These are phyloP conservation scores for Biscutella auriculata DNA, from an alignment of 441 rosid genomes.

Conservation along the genomic window DNA sequence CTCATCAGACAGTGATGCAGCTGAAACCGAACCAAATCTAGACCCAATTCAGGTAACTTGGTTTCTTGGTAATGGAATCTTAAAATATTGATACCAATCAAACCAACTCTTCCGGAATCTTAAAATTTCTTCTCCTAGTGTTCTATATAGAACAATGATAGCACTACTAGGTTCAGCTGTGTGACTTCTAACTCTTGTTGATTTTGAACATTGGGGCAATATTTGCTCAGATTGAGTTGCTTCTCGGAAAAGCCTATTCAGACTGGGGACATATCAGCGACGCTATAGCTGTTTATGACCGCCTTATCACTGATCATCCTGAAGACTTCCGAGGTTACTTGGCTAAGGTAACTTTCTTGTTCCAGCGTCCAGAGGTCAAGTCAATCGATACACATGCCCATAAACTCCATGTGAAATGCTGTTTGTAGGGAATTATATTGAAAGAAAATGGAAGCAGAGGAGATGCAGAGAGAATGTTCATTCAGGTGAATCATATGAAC, in stretches of 20 bases:
- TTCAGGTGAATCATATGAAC: constrained; percentile 48
- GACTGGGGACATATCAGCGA: constrained; percentile 83
- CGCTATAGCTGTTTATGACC: constrained; percentile 76
- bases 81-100: background rate
- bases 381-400: background rate
- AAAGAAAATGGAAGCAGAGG: constrained; percentile 77
- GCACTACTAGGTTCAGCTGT: background rate
- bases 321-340: constrained; percentile 85
- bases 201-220: background rate
- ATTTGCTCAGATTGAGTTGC: constrained; percentile 54
- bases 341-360: constrained; percentile 49
- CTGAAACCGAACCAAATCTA: constrained; percentile 24
- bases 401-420: constrained; percentile 14
- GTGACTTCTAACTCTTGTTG: background rate
- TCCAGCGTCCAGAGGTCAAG: background rate
- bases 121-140: background rate
- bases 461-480: constrained; percentile 95
- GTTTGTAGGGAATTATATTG: constrained; percentile 67
- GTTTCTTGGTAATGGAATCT: background rate
- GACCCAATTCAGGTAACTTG: constrained; percentile 66
- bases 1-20: constrained; percentile 22
- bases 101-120: background rate
- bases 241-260: constrained; percentile 91
- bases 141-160: background rate
- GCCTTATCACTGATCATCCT: constrained; percentile 62